Evolutionary conservation across 2,329 filamentous ascomycete genomes (phyloP).

Genomic region (Stenocarpella maydis): DNA sequence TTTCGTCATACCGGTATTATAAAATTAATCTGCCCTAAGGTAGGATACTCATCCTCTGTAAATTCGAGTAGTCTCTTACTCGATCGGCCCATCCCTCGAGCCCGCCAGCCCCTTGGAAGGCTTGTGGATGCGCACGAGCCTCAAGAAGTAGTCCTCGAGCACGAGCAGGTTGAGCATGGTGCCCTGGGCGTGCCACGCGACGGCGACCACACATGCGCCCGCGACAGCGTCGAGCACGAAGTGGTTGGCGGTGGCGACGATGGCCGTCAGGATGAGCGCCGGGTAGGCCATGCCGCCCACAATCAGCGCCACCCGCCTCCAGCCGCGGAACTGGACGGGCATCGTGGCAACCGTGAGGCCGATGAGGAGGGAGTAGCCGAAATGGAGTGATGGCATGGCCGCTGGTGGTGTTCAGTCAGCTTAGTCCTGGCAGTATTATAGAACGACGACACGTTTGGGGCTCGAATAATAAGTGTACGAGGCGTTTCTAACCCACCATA

Average conservation of each 20-base stretch:
- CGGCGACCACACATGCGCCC: constrained; percentile 68
- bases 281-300: constrained; percentile 69
- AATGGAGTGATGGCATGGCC: constrained; percentile 79
- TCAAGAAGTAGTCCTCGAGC: constrained; percentile 74
- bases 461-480: no score
- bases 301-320: constrained; percentile 56
- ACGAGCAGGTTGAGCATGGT: constrained; percentile 69
- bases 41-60: background rate
- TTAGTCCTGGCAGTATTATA: background rate
- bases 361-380: constrained; percentile 78
- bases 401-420: constrained; percentile 49
- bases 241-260: constrained; percentile 77
- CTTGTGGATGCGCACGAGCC: constrained; percentile 70
- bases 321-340: constrained; percentile 63
- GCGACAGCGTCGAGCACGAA: constrained; percentile 77
- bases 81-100: constrained; percentile 1
- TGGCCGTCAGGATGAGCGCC: constrained; percentile 69
- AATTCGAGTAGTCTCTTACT: background rate
- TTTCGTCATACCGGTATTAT: background rate
- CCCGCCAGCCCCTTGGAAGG: constrained; percentile 46
- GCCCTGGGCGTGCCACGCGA: constrained; percentile 67
- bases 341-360: constrained; percentile 74
- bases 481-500: constrained; percentile 61
- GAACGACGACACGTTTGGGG: background rate
- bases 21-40: background rate